Evolutionary conservation across 2,329 filamentous ascomycete species (phyloP).

Genomic region (Magnaporthiopsis rhizophila): DNA sequence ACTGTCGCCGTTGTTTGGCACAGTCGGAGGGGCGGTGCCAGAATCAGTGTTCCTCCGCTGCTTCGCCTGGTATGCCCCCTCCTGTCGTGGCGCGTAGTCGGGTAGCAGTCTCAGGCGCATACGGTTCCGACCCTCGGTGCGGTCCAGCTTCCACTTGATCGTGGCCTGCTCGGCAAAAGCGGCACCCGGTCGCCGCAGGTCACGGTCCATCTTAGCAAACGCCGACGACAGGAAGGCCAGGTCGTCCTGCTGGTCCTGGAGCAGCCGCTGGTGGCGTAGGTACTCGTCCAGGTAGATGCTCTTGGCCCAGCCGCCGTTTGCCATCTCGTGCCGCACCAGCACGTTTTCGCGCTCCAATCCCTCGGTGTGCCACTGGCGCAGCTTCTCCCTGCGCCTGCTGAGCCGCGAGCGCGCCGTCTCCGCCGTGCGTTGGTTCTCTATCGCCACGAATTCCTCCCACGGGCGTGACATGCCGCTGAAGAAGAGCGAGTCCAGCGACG

Average conservation of each 20-base stretch:
- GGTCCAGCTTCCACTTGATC: conserved; percentile 84
- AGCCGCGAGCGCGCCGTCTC: conserved; percentile 66
- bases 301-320: conserved; percentile 85
- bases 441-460: conserved; percentile 81
- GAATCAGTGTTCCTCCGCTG: conserved; percentile 17
- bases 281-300: conserved; percentile 92
- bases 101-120: conserved; percentile 86
- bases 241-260: conserved; percentile 93
- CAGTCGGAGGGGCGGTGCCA: conserved; percentile 2
- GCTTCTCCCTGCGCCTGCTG: conserved; percentile 68
- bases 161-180: conserved; percentile 61
- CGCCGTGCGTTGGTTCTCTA: conserved; percentile 73
- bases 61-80: conserved; percentile 70
- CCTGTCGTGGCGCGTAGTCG: conserved; percentile 55
- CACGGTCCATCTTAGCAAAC: conserved; percentile 70
- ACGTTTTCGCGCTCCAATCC: conserved; percentile 61
- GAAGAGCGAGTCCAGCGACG: conserved; percentile 74
- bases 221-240: conserved; percentile 66
- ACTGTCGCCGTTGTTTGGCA: background rate
- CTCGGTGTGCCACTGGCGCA: conserved; percentile 72
- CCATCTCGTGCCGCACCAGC: conserved; percentile 74
- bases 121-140: conserved; percentile 89
- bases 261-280: conserved; percentile 77
- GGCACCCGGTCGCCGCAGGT: conserved; percentile 71
- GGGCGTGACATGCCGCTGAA: conserved; percentile 69